A percentile compares a stretch with the other conserved stretches of the same genome.
phyloP scores from a whole-genome alignment of 2,329 filamentous ascomycete species.

The Monosporascus sp. region DNA sequence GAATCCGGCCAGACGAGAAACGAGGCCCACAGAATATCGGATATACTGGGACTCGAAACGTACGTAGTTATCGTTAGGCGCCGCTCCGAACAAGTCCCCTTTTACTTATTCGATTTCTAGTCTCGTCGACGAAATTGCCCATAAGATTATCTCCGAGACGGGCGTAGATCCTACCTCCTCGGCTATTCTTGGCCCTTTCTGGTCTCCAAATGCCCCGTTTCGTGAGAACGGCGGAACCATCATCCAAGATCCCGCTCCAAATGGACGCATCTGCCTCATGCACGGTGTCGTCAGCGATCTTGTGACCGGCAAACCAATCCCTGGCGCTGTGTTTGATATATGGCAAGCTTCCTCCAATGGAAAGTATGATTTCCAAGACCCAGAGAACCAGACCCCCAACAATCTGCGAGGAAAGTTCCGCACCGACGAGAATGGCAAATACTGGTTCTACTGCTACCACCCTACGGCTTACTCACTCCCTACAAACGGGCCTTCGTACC shows the following conservation, averaged over 20 bases:
- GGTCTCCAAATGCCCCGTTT: constrained; percentile 70
- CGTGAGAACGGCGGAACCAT: constrained; percentile 61
- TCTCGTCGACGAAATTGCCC: constrained; percentile 61
- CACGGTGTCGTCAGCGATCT: constrained; percentile 56
- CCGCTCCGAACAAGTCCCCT: neutral
- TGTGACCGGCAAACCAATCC: constrained; percentile 49
- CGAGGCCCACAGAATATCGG: constrained; percentile 67
- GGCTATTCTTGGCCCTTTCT: constrained; percentile 73
- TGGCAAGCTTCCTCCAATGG: constrained; percentile 74
- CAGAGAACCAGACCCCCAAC: constrained; percentile 63
- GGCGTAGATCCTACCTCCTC: constrained; percentile 64
- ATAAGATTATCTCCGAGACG: constrained; percentile 58
- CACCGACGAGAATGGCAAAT: constrained; percentile 63
- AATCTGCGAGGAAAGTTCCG: constrained; percentile 74
- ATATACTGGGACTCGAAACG: constrained; percentile 70
- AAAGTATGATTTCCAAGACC: constrained; percentile 73
- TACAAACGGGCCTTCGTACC: constrained; percentile 48
- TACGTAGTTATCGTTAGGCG: constrained; percentile 33
- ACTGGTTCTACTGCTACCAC: constrained; percentile 69
- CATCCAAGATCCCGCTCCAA: constrained; percentile 55
- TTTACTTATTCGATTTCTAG: constrained; percentile 26
- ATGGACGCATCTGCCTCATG: constrained; percentile 60
- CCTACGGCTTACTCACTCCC: constrained; percentile 70
- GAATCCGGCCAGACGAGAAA: constrained; percentile 61
- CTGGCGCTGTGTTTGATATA: constrained; percentile 67